Conservation (phyloP, 495 filamentous ascomycete genomes). For the Hypoxylon perforatum region DNA sequence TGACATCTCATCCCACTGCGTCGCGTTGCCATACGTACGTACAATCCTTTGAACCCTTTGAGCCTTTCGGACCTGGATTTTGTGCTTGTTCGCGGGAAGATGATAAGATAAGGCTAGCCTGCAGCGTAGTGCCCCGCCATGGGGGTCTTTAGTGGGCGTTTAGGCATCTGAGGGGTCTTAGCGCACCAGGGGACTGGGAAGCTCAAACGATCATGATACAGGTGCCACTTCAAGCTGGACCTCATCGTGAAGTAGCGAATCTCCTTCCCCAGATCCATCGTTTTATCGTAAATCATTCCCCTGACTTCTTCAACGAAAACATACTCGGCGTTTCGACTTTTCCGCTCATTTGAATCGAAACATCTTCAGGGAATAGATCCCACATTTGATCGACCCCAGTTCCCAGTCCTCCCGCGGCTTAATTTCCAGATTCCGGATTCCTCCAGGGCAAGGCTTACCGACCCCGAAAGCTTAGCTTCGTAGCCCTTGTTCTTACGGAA, state of each 20-base stretch:
- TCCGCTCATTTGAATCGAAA: too few species aligned
- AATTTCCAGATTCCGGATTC: too few species aligned
- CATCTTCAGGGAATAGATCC: not conserved
- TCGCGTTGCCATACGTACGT: too few species aligned
- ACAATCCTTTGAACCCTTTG: too few species aligned
- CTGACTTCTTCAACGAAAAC: not conserved
- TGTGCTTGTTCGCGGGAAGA: too few species aligned
- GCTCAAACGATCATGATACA: slow-evolving; percentile 39
- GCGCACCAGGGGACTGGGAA: slow-evolving; percentile 23
- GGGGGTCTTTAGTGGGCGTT: too few species aligned
- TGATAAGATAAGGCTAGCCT: not conserved
- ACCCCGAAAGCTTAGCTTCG: slow-evolving; percentile 27
- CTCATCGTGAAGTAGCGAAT: slow-evolving; percentile 27
- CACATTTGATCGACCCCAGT: too few species aligned
- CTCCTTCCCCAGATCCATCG: not conserved
- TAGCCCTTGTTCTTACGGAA: slow-evolving; percentile 8
- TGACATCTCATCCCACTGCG: too few species aligned
- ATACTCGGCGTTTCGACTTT: slow-evolving; percentile 7
- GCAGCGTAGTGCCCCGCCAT: not conserved
- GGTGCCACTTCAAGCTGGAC: slow-evolving; percentile 31
- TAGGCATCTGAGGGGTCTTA: not conserved
- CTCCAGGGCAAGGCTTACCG: slow-evolving; percentile 15
- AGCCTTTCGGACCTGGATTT: too few species aligned
- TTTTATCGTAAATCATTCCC: not conserved
- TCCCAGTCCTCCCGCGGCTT: too few species aligned